These are phyloP conservation scores for Lichtheimia corymbifera DNA, from an alignment of 371 early-diverging fungal species.

Conservation along the genomic window DNA sequence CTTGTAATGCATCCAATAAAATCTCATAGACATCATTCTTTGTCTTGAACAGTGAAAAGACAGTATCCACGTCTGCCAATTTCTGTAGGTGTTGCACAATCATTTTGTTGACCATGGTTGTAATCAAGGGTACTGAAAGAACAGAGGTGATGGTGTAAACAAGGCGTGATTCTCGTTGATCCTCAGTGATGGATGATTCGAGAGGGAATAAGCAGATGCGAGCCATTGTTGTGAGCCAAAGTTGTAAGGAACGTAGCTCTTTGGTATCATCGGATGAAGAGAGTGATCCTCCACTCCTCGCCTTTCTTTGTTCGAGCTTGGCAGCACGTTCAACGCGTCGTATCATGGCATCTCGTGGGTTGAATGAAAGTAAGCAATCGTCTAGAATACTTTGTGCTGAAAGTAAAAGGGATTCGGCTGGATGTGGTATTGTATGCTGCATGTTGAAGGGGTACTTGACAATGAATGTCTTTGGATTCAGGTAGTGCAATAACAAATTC, in stretches of 20 bases:
- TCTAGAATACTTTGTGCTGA: slow-evolving; percentile 19
- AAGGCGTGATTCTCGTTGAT: slow-evolving; percentile 12
- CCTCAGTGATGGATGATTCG: slow-evolving; percentile 31
- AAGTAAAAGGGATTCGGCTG: background rate
- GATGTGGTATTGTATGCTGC: background rate
- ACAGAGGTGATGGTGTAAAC: slow-evolving; percentile 25
- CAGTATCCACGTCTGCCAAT: slow-evolving; percentile 10
- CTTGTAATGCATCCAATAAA: slow-evolving; percentile 22
- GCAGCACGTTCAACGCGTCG: slow-evolving; percentile 35
- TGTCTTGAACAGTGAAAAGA: slow-evolving; percentile 3
- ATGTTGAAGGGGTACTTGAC: background rate
- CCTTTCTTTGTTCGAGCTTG: slow-evolving; percentile 37
- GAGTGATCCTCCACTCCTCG: slow-evolving; percentile 8
- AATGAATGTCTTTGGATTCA: slow-evolving; percentile 49
- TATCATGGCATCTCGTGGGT: slow-evolving; percentile 23
- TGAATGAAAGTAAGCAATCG: slow-evolving; percentile 11
- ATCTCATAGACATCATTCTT: slow-evolving; percentile 9
- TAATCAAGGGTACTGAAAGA: slow-evolving; percentile 23
- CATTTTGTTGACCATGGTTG: slow-evolving; percentile 17
- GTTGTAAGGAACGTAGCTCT: slow-evolving; percentile 33
- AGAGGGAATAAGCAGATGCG: slow-evolving; percentile 50
- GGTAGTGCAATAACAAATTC: slow-evolving; percentile 45
- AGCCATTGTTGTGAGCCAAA: slow-evolving; percentile 58
- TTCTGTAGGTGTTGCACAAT: slow-evolving; percentile 22
- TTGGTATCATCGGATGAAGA: slow-evolving; percentile 28